Percentiles rank a stretch among this genome's conserved stretches.
Conservation (phyloP, 2,329 filamentous ascomycete species). For the Pseudopyricularia javanii region DNA sequence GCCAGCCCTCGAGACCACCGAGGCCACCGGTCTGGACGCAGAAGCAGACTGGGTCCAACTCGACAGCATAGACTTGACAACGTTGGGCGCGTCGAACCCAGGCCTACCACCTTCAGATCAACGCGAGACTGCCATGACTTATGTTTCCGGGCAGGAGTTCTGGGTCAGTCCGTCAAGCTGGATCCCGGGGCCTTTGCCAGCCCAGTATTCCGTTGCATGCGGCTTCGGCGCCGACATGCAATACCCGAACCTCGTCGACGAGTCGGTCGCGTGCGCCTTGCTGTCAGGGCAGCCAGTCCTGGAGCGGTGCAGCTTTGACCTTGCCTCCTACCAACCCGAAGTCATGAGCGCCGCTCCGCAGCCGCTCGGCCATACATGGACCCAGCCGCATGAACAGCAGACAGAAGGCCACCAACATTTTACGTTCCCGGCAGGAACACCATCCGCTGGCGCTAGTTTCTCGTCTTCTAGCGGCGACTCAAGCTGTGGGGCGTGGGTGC, state of each 20-base stretch:
- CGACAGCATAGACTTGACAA: no score
- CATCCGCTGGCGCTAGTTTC: neutral
- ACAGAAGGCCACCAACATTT: neutral
- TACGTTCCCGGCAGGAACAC: neutral
- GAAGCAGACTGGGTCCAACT: no score
- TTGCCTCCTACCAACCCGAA: neutral
- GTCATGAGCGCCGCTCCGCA: neutral
- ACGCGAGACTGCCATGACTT: neutral
- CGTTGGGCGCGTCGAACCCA: no score
- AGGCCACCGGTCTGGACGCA: no score
- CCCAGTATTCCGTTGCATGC: neutral
- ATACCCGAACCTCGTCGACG: neutral
- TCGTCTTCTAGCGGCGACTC: neutral
- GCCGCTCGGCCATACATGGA: neutral
- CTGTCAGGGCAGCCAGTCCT: neutral
- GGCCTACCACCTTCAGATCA: no score
- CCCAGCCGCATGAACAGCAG: neutral
- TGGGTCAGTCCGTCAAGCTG: neutral
- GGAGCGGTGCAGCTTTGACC: neutral
- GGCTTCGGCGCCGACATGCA: neutral
- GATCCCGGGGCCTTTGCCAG: neutral
- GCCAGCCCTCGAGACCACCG: no score
- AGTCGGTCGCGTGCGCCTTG: neutral
- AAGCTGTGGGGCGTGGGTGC: neutral
- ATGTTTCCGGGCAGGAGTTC: neutral